A percentile compares a stretch with the other conserved stretches of the same genome.
Evolutionary conservation across 768 basidiomycete genomes (phyloP).

Genomic region (Boletus rex-veris): DNA sequence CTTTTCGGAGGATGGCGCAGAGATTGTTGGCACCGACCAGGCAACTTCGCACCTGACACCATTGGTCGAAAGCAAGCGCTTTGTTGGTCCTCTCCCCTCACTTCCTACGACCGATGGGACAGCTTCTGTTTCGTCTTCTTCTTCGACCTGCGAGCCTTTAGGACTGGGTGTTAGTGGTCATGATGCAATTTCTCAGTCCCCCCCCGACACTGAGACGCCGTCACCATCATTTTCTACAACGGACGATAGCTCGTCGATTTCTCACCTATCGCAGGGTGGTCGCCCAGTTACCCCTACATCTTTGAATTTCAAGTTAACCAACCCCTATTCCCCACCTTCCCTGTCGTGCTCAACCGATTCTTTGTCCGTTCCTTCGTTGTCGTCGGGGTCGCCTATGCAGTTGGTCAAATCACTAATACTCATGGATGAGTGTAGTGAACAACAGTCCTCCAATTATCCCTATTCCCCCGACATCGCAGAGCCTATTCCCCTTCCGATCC

Average conservation of each 20-base stretch:
- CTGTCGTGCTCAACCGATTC: slow-evolving; percentile 62
- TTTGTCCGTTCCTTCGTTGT: slow-evolving; percentile 49
- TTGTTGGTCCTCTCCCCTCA: slow-evolving; percentile 23
- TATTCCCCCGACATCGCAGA: slow-evolving; percentile 32
- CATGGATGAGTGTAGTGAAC: slow-evolving; percentile 28
- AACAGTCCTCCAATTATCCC: slow-evolving; percentile 21
- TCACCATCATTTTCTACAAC: slow-evolving; percentile 26
- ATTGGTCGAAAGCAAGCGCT: slow-evolving; percentile 15
- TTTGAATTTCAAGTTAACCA: slow-evolving; percentile 26
- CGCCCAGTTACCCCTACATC: slow-evolving; percentile 37
- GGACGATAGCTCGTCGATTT: slow-evolving; percentile 34
- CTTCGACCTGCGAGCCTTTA: slow-evolving; percentile 3
- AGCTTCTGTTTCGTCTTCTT: slow-evolving; percentile 1
- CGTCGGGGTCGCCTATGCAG: slow-evolving; percentile 40
- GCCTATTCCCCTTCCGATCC: slow-evolving; percentile 25
- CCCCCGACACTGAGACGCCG: slow-evolving; percentile 19
- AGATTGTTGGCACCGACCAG: background rate
- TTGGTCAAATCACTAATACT: slow-evolving; percentile 38
- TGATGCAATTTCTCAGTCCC: background rate
- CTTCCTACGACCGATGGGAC: slow-evolving; percentile 17
- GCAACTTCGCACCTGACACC: background rate
- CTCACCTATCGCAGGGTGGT: slow-evolving; percentile 26
- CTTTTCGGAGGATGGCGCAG: background rate
- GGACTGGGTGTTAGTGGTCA: background rate
- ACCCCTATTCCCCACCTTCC: slow-evolving; percentile 40